Conservation (phyloP, 2,329 filamentous ascomycete species). For the Venturia aucupariae region DNA sequence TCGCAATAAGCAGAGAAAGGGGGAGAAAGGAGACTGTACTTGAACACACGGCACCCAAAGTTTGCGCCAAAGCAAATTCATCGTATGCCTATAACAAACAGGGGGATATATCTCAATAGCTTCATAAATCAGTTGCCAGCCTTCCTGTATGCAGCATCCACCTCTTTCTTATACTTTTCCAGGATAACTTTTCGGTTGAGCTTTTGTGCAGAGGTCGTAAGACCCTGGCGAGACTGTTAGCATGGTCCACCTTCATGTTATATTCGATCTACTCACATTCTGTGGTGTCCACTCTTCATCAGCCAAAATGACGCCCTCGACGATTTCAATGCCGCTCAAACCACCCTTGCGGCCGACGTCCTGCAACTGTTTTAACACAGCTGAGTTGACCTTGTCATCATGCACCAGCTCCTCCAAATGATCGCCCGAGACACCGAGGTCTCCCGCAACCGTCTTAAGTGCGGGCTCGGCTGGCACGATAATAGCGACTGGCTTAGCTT, state of each 20-base stretch:
- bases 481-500: constrained; percentile 72
- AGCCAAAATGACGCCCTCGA: constrained; percentile 66
- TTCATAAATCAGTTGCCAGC: constrained; percentile 5
- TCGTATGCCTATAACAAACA: neutral
- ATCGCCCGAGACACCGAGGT: constrained; percentile 54
- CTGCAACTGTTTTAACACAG: constrained; percentile 64
- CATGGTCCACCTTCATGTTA: neutral
- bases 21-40: neutral
- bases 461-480: constrained; percentile 54
- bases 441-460: constrained; percentile 46
- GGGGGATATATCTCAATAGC: neutral
- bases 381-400: constrained; percentile 53
- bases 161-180: constrained; percentile 42
- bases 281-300: constrained; percentile 84
- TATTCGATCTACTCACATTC: constrained; percentile 52
- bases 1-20: neutral
- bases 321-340: constrained; percentile 61
- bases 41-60: neutral
- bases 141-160: constrained; percentile 36
- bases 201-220: constrained; percentile 45
- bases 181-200: constrained; percentile 42
- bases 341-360: constrained; percentile 55
- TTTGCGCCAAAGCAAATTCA: neutral
- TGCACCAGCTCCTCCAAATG: constrained; percentile 58
- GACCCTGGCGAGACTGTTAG: constrained; percentile 28